phyloP scores from a whole-genome alignment of 208 protist genomes.

The Wallacemonas sp. region DNA sequence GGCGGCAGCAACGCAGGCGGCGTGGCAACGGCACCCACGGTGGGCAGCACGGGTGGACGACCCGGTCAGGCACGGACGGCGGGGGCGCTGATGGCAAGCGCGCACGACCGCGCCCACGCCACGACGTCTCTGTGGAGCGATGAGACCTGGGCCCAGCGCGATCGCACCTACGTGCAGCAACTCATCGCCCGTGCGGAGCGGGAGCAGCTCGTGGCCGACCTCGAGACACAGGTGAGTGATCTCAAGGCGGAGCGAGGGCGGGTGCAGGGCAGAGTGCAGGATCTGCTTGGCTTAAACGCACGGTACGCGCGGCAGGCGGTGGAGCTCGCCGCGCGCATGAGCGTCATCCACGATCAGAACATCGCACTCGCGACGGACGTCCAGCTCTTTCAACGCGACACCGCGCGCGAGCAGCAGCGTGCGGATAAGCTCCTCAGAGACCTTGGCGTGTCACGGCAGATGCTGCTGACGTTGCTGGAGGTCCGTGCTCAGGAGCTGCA shows the following conservation, averaged over 20 bases:
- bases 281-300: conserved; percentile 60
- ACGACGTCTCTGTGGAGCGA: conserved; percentile 7
- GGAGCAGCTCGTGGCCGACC: conserved; percentile 59
- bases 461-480: conserved; percentile 56
- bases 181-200: conserved; percentile 66
- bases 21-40: neutral
- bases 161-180: conserved; percentile 54
- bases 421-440: conserved; percentile 42
- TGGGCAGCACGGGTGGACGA: neutral
- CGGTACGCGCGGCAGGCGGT: conserved; percentile 74
- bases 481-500: conserved; percentile 22
- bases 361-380: conserved; percentile 53
- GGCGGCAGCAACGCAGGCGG: neutral
- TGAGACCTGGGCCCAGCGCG: conserved; percentile 6
- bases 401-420: conserved; percentile 36
- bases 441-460: conserved; percentile 43
- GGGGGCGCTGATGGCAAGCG: neutral
- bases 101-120: conserved; percentile 1
- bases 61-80: neutral
- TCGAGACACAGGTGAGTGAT: conserved; percentile 47
- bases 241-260: conserved; percentile 29
- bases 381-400: conserved; percentile 59
- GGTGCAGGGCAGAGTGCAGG: conserved; percentile 38
- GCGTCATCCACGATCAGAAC: conserved; percentile 74
- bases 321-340: conserved; percentile 71